phyloP scores from a whole-genome alignment of 148 eudicot species.

The Chenopodium berlandieri region DNA sequence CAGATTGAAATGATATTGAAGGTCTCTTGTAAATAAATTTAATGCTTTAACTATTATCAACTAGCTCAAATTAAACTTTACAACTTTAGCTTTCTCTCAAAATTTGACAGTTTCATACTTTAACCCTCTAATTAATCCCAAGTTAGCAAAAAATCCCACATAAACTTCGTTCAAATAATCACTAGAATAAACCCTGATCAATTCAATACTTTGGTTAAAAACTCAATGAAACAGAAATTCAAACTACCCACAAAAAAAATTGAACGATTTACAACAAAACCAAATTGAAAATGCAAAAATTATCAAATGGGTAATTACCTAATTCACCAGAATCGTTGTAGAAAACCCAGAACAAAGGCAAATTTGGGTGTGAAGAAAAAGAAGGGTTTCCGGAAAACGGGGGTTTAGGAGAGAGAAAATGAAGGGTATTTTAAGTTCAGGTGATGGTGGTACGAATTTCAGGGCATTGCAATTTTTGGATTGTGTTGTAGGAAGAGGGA shows the following conservation, averaged over 20 bases:
- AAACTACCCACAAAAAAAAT: neutral
- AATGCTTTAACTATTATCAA: no score
- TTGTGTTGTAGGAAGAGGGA: neutral
- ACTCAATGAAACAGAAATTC: slow-evolving; percentile 2
- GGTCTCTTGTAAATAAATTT: no score
- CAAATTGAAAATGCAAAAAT: neutral
- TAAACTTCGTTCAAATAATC: slow-evolving; percentile 7
- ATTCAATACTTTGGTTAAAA: neutral
- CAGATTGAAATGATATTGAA: neutral
- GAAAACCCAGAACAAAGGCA: neutral
- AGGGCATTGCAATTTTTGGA: neutral
- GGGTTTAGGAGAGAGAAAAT: neutral
- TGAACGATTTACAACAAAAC: slow-evolving; percentile 6
- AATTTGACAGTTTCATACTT: no score
- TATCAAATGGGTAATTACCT: neutral
- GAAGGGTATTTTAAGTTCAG: neutral
- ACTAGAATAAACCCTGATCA: neutral
- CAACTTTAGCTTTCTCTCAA: no score
- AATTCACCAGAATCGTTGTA: neutral
- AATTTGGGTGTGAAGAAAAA: neutral
- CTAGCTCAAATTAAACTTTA: no score
- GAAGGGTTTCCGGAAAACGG: neutral
- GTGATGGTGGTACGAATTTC: neutral
- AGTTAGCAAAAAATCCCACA: neutral
- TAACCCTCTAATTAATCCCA: neutral